A percentile compares a stretch with the other conserved stretches of the same genome.
Evolutionary conservation across 768 basidiomycete species (phyloP).

Genomic region (Pleurotus ostreatus): DNA sequence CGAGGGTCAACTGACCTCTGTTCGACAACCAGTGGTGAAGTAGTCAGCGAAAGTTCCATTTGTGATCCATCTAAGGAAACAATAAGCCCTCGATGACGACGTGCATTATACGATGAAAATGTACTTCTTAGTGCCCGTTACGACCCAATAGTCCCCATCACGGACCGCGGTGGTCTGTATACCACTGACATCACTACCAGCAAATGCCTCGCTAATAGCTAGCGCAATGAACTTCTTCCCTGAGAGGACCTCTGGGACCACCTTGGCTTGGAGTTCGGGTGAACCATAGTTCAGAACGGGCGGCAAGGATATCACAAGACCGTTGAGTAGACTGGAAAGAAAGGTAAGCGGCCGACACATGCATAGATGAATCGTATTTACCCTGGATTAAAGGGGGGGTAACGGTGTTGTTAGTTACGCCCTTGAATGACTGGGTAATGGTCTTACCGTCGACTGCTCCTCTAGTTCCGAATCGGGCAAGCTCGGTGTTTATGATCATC

Average conservation of each 20-base stretch:
- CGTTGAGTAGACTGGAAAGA: slow-evolving; percentile 48
- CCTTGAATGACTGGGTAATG: neutral
- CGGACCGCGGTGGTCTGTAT: slow-evolving; percentile 81
- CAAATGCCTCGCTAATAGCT: slow-evolving; percentile 93
- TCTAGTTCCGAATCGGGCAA: slow-evolving; percentile 78
- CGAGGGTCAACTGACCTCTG: slow-evolving; percentile 40
- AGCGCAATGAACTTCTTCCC: slow-evolving; percentile 86
- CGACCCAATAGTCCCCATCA: slow-evolving; percentile 84
- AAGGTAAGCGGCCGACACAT: too few relatives aligned
- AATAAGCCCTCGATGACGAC: neutral
- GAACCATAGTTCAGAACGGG: slow-evolving; percentile 88
- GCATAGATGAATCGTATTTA: neutral
- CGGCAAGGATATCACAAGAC: slow-evolving; percentile 83
- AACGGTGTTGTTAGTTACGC: neutral
- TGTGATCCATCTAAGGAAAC: slow-evolving; percentile 70
- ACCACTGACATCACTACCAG: slow-evolving; percentile 82
- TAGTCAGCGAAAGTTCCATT: slow-evolving; percentile 85
- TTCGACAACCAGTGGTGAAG: slow-evolving; percentile 76
- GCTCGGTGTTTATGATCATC: slow-evolving; percentile 79
- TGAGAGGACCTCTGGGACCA: slow-evolving; percentile 69
- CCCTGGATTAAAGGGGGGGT: neutral
- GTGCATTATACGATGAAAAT: slow-evolving; percentile 9
- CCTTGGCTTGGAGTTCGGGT: slow-evolving; percentile 61
- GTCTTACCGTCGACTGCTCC: slow-evolving; percentile 78
- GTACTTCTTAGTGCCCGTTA: slow-evolving; percentile 92